Conservation (phyloP, 192 early-diverging fungal species). For the Backusella westeae region DNA sequence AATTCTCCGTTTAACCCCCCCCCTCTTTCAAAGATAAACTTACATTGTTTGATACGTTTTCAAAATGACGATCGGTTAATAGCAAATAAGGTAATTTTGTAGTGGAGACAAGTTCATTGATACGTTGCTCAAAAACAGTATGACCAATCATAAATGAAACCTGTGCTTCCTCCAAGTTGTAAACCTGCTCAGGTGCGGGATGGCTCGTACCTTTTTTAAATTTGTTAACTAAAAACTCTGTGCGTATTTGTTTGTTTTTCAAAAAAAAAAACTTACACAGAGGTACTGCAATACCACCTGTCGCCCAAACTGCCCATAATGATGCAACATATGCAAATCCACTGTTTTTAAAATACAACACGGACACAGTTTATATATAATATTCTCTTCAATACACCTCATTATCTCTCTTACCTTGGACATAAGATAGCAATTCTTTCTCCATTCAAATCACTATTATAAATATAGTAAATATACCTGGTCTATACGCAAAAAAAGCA, state of each 20-base stretch:
- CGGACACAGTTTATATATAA: not conserved
- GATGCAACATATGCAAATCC: conserved; percentile 65
- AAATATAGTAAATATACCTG: not conserved
- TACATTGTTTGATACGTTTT: not conserved
- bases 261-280: conserved; percentile 42
- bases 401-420: conserved; percentile 30
- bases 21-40: not conserved
- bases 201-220: conserved; percentile 54
- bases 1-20: not conserved
- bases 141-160: conserved; percentile 61
- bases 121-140: conserved; percentile 40
- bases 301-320: conserved; percentile 77
- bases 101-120: conserved; percentile 4
- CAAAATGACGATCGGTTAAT: not conserved
- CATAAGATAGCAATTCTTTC: conserved; percentile 40
- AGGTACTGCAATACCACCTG: conserved; percentile 81
- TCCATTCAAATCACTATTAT: conserved; percentile 29
- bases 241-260: not conserved
- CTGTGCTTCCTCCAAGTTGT: conserved; percentile 69
- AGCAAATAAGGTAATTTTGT: not conserved
- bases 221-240: not conserved
- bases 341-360: conserved; percentile 40
- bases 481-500: not conserved
- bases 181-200: conserved; percentile 73
- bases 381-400: conserved; percentile 21